Conservation (phyloP, 768 basidiomycete species). For the Podaxis sp. region DNA sequence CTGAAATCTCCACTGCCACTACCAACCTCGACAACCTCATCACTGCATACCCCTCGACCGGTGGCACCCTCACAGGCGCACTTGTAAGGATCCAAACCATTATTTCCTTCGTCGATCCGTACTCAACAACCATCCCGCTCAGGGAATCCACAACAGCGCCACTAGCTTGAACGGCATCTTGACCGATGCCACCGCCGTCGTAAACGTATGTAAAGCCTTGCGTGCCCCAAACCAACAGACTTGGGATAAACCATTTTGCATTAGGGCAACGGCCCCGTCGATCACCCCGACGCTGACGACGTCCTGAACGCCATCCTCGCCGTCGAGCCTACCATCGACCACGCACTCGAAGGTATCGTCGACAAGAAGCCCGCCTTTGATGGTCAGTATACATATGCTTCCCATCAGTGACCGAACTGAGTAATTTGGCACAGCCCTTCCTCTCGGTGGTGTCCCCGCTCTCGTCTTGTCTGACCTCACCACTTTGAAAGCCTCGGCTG, state of each 20-base stretch:
- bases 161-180: not conserved
- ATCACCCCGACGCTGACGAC: conserved; percentile 23
- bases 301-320: conserved; percentile 23
- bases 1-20: conserved; percentile 21
- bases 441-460: conserved; percentile 27
- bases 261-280: conserved; percentile 24
- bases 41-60: conserved; percentile 26
- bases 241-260: not conserved
- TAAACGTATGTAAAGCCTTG: conserved; percentile 20
- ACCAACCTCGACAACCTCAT: conserved; percentile 26
- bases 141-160: not conserved
- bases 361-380: conserved; percentile 25
- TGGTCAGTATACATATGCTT: not conserved
- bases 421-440: conserved; percentile 18
- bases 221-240: not conserved
- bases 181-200: conserved; percentile 22
- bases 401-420: not conserved
- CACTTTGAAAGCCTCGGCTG: conserved; percentile 17
- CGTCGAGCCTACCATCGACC: conserved; percentile 25
- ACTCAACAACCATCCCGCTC: not conserved
- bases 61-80: conserved; percentile 23
- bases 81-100: conserved; percentile 17
- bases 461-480: conserved; percentile 28
- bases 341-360: conserved; percentile 22
- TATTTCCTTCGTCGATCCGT: not conserved